Percentiles rank a stretch among this genome's conserved stretches.
These are phyloP conservation scores for Serendipita sp. DNA, from an alignment of 768 basidiomycete genomes.

Conservation along the genomic window DNA sequence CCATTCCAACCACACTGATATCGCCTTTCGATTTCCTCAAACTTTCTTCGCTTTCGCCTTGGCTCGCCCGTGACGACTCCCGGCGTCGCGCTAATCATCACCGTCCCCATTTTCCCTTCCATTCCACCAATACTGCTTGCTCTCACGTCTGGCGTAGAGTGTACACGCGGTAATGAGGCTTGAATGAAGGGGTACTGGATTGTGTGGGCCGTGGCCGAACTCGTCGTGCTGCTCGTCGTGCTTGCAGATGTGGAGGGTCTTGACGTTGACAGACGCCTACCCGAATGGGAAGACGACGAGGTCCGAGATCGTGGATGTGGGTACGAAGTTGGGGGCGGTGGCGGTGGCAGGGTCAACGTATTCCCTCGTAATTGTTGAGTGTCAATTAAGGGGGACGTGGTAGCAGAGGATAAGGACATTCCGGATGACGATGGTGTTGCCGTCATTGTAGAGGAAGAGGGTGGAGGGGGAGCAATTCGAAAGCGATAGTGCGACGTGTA, in stretches of 20 bases:
- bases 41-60: conserved; percentile 8
- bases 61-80: neutral
- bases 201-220: neutral
- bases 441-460: neutral
- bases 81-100: neutral
- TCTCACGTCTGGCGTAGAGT: neutral
- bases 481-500: neutral
- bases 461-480: neutral
- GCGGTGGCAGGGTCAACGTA: no score
- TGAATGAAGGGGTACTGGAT: no score
- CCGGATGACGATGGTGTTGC: no score
- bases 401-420: no score
- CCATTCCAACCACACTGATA: conserved; percentile 17
- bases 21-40: conserved; percentile 14
- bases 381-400: no score
- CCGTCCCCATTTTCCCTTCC: neutral
- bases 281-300: no score
- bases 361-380: no score
- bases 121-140: neutral
- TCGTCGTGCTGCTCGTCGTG: neutral
- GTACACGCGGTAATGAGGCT: neutral
- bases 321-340: no score
- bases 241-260: no score
- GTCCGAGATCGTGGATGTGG: no score
- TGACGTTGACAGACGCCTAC: no score